Conservation (phyloP, 352 stramenopile species). For the Phytophthora boehmeriae region DNA sequence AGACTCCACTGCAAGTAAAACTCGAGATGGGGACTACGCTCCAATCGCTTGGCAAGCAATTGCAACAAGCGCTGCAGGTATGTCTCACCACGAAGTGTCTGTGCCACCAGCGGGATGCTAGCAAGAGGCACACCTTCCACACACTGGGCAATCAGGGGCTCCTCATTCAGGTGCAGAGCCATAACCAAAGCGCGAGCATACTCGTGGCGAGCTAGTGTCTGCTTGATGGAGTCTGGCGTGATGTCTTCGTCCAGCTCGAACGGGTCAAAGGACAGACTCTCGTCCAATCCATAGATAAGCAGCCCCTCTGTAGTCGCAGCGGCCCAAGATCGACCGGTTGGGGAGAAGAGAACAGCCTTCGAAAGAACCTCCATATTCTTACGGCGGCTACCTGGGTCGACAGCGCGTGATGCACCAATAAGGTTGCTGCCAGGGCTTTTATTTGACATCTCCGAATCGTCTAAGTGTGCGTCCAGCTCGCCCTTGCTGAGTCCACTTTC, state of each 20-base stretch:
- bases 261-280: conserved; percentile 98
- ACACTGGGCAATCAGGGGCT: conserved; percentile 91
- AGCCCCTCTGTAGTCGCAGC: conserved; percentile 97
- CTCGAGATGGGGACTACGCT: conserved; percentile 95
- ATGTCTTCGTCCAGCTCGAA: conserved; percentile 98
- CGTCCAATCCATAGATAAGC: conserved; percentile 96
- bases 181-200: conserved; percentile 95
- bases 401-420: conserved; percentile 84
- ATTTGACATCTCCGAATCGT: conserved; percentile 35
- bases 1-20: conserved; percentile 98
- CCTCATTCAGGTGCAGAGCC: conserved; percentile 97
- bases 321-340: conserved; percentile 96
- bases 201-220: conserved; percentile 88
- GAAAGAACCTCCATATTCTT: conserved; percentile 89
- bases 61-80: conserved; percentile 94
- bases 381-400: conserved; percentile 92
- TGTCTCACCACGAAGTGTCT: conserved; percentile 85
- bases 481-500: conserved; percentile 69
- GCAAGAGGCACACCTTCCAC: conserved; percentile 91
- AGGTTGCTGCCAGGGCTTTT: conserved; percentile 54
- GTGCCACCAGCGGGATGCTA: conserved; percentile 91
- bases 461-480: conserved; percentile 75
- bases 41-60: conserved; percentile 93
- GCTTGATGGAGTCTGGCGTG: conserved; percentile 93
- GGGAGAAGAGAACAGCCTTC: conserved; percentile 96